Evolutionary conservation across 2,329 filamentous ascomycete genomes (phyloP), one percentile per base, ranked within the genome.

Genomic region (Grosmannia serpens): DNA sequence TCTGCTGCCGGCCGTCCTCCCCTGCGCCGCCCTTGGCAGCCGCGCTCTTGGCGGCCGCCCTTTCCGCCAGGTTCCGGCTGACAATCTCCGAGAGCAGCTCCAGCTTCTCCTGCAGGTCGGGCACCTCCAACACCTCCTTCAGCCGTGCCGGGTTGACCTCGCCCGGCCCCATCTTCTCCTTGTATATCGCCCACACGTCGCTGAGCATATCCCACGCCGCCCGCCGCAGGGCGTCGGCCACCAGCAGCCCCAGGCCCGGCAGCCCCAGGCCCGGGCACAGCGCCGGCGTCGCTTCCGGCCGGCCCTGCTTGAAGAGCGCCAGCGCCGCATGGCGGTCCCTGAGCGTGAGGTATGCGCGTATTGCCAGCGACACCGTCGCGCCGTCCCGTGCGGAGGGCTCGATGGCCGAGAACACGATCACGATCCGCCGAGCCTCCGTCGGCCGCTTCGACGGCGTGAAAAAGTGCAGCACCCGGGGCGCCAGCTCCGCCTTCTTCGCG

Each of bases 391-490:
- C 59, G 0, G 69, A 62, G 2, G 63, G 41, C 0, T 70, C 64
- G 2, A 77, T 65, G 33, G 71, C 66, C 2, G 68, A 67, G 55
- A 81, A 78, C 2, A 81, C 60, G 3, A 75, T 70, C 4, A 72
- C 66, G n/a, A 78, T 71, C 58, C 77, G 74, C 64, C 71, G 71
- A 1, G 72, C 73, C 54, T 81, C 76, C 4, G 75, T 67, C 10
- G 72, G 63, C n/a, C 73, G 71, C 6, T 65, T 66, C 3, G 77
- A 79, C 20, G 64, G 68, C 7, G 75, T 69, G 11, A 82, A 70
- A 53, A 76, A 75, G 2, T 68, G 58, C 1, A 80, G 62, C 24
- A 80, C 68, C 3, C 64, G 53, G 2, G 63, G 66, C 2, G 68
- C 68, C 15, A 73, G 62, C 4, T 64, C 62, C 4, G 59, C 51